Base-by-base conservation (phyloP, 2,329 filamentous ascomycete species). In the Cadophora sp. region DNA sequence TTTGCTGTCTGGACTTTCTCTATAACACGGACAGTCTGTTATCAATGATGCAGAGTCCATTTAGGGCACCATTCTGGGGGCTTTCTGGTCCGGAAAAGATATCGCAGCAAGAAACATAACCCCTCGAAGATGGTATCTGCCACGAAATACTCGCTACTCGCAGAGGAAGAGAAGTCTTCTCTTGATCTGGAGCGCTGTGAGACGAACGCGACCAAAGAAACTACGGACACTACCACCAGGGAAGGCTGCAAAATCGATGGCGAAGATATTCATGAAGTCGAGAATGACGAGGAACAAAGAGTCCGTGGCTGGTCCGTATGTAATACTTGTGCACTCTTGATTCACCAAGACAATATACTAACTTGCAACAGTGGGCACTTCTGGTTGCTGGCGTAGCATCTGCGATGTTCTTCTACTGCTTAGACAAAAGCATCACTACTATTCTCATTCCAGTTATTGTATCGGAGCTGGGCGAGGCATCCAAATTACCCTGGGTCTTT, bases 401-500 rank as follows among this genome's bases (percentile, higher is more conserved):
- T n/a, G 51, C 51, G 26, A 55, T 31, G 51, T 55, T 55, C 51
- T 55, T 55, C 14, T 55, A 55, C 16, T 55, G 51, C 51, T 29
- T 55, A 2, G 51, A 55, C 14, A 55, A 55, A 55, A 55, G 51
- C 51, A 27, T 55, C 51, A 55, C 51, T n/a, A 31, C 51, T 8
- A 55, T 55, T n/a, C 51, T 55, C 14, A 31, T 55, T 55, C 51
- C 51, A 8, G 51, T 55, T 27, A 55, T 55, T 19, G 51, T 55
- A 2, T 3, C 14, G 6, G 51, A 55, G 27, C 51, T 55, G 1
- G 51, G 51, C 6, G 51, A 55, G 16, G 51, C 51, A 31, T 31
- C 26, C 14, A 55, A 55, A n/a, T 26, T 55, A 3, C 51, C 51
- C 3, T 55, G 51, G 51, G 51, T 55, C 2, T 55, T 55, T n/a